These are phyloP conservation scores for Fraxinus excelsior DNA, from an alignment of 257 asterid species.

Conservation along the genomic window DNA sequence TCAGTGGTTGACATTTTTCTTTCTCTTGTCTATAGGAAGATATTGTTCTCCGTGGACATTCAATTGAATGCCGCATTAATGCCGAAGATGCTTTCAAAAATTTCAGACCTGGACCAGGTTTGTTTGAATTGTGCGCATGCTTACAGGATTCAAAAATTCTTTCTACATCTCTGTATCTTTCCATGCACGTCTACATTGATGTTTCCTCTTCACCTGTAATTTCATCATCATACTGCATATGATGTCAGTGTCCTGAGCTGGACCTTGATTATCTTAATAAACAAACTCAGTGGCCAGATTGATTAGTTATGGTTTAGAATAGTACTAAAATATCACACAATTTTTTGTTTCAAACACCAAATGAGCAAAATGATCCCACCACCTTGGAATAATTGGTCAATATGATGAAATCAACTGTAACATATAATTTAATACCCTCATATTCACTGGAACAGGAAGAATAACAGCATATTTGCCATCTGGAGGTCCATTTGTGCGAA, in stretches of 20 bases:
- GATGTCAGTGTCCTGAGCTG: neutral
- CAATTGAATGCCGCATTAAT: conserved; percentile 97
- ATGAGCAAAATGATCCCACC: conserved; percentile 6
- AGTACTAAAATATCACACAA: neutral
- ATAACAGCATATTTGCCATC: conserved; percentile 92
- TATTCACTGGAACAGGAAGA: conserved; percentile 66
- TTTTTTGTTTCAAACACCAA: neutral
- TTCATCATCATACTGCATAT: neutral
- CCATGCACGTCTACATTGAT: neutral
- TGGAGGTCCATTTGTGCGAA: conserved; percentile 98
- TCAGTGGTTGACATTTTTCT: conserved; percentile 1
- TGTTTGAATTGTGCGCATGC: conserved; percentile 25
- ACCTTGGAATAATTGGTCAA: neutral
- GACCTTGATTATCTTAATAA: neutral
- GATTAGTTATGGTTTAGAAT: neutral
- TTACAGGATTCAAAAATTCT: conserved; percentile 7
- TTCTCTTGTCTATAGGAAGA: conserved; percentile 64
- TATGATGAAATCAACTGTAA: conserved; percentile 2
- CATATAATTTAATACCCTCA: conserved; percentile 13
- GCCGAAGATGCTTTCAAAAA: conserved; percentile 99
- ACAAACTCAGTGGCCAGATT: neutral
- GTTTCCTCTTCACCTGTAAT: neutral
- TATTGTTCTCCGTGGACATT: conserved; percentile 87
- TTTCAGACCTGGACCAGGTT: conserved; percentile 99
- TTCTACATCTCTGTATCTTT: neutral